Evolutionary conservation across 2,329 filamentous ascomycete genomes (phyloP).

Genomic region (Cladosporium halotolerans): DNA sequence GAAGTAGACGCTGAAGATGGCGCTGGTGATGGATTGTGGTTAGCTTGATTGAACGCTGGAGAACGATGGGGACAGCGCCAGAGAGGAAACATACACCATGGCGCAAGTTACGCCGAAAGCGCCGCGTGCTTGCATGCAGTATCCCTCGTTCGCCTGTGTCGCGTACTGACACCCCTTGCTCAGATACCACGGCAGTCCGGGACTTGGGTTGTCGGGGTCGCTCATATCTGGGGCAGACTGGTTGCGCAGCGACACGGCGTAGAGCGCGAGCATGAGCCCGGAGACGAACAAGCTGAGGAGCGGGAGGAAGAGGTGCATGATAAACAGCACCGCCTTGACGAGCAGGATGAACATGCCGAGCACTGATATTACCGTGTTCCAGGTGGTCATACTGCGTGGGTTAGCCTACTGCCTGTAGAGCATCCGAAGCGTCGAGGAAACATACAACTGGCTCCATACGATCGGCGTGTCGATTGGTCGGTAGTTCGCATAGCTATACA

Average conservation of each 20-base stretch:
- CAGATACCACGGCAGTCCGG: constrained; percentile 67
- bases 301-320: constrained; percentile 66
- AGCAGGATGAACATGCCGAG: constrained; percentile 71
- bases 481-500: constrained; percentile 71
- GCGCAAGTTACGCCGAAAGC: constrained; percentile 58
- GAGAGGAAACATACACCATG: constrained; percentile 55
- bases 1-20: constrained; percentile 55
- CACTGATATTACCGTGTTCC: constrained; percentile 70
- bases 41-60: constrained; percentile 5
- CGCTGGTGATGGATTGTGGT: constrained; percentile 34
- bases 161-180: constrained; percentile 54
- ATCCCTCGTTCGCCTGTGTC: constrained; percentile 46
- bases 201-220: constrained; percentile 56
- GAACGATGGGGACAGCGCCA: not conserved
- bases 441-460: constrained; percentile 68
- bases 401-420: too few relatives aligned
- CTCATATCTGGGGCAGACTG: constrained; percentile 69
- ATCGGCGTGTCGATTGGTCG: constrained; percentile 55
- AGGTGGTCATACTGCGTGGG: constrained; percentile 58
- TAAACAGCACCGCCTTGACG: constrained; percentile 60
- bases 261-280: constrained; percentile 53
- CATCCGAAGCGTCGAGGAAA: constrained; percentile 18
- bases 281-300: constrained; percentile 56
- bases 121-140: constrained; percentile 63
- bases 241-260: constrained; percentile 59